Conservation (phyloP, 352 stramenopile species). For the Globisporangium ultimum region DNA sequence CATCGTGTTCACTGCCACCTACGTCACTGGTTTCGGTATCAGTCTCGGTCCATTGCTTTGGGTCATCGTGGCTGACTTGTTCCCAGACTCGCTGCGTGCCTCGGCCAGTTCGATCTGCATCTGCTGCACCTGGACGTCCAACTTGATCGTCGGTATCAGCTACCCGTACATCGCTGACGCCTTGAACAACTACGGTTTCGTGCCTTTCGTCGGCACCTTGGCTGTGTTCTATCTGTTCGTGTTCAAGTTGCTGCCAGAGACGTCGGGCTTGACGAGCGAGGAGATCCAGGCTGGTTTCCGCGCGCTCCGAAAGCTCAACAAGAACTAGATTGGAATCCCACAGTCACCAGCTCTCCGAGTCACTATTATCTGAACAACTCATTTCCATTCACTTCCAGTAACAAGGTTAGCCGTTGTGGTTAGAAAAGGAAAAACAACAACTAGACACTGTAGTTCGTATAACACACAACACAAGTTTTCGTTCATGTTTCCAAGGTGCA, state of each 20-base stretch:
- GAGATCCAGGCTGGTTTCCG: conserved; percentile 22
- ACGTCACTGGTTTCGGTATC: conserved; percentile 59
- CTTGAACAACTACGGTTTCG: conserved; percentile 25
- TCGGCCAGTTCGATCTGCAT: conserved; percentile 37
- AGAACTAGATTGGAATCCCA: too few relatives aligned
- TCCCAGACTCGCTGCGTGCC: conserved; percentile 48
- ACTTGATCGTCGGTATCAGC: conserved; percentile 29
- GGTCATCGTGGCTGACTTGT: conserved; percentile 51
- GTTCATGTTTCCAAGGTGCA: too few relatives aligned
- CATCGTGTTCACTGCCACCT: conserved; percentile 54
- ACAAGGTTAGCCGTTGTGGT: too few relatives aligned
- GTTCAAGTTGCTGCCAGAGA: conserved; percentile 16
- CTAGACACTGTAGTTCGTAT: too few relatives aligned
- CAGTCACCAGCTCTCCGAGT: too few relatives aligned
- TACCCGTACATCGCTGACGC: conserved; percentile 38
- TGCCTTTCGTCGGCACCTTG: conserved; percentile 32
- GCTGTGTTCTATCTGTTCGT: conserved; percentile 10
- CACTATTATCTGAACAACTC: too few relatives aligned
- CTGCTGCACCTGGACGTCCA: conserved; percentile 21
- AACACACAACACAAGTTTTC: too few relatives aligned
- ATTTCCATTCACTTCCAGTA: too few relatives aligned
- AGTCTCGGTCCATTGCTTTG: conserved; percentile 69
- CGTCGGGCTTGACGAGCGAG: conserved; percentile 21
- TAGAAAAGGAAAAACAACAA: too few relatives aligned
- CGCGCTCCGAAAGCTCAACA: conserved; percentile 7